Evolutionary conservation across 2,329 filamentous ascomycete genomes (phyloP), one percentile per base, ranked within the genome.

Genomic region (Cladosporium sp.): DNA sequence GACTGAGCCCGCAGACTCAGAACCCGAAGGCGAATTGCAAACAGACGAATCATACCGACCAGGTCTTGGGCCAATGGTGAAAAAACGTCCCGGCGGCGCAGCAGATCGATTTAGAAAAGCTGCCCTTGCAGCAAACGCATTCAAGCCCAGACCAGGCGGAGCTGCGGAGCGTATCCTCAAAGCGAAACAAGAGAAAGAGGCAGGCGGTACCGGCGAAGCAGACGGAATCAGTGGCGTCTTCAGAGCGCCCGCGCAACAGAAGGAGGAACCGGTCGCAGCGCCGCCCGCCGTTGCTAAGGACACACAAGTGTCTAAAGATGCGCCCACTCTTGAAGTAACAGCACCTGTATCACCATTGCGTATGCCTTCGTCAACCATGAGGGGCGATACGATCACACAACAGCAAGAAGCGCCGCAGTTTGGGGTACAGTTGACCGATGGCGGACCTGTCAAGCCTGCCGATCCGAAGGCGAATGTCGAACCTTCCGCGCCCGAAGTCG

Each of bases 221-320:
- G 91, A 96, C 70, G 92, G 91, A 2, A 95, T 96, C 56, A 95
- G 85, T 11, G 81, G 85, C 33, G 91, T 96, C 32, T 86, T 96
- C 18, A 88, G 88, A 19, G 87, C 90, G 3, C 90, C 91, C 72
- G 38, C 69, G 70, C 49, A 38, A 4, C 52, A 52, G 51, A 53
- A 50, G 22, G 54, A 57, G 12, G 59, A 61, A 16, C 29, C 38
- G 20, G 46, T 36, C 5, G 53, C 42, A 8, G 16, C 45, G 9
- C 42, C 48, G 22, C 32, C 38, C 7, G 30, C 30, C 16, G 19
- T 27, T 5, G 46, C 50, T 11, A 20, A 35, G 5, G 18, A 15
- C 33, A 42, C 38, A 22, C 33, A 38, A n/a, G 45, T 39, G 4
- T 18, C 49, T 12, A 38, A 40, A 27, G 53, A 51, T 39, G 53